phyloP scores from a whole-genome alignment of 805 yeast species.

The Wickerhamomyces rabaulensis region DNA sequence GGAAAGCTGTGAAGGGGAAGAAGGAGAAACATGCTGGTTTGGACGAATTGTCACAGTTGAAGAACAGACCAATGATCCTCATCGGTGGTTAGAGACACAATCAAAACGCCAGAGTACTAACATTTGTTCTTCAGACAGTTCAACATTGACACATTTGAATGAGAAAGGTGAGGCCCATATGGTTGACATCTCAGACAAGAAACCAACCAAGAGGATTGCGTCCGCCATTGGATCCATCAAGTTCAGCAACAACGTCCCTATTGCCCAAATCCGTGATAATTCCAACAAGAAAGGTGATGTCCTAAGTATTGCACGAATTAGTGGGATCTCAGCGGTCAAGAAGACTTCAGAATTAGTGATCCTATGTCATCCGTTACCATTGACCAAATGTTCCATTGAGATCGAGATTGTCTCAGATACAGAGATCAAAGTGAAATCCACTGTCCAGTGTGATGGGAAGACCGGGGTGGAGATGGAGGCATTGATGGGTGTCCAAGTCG shows the following conservation, averaged over 20 bases:
- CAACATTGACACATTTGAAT: slow-evolving; percentile 33
- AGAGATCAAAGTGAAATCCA: slow-evolving; percentile 28
- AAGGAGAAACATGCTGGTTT: slow-evolving; percentile 49
- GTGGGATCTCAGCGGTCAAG: slow-evolving; percentile 50
- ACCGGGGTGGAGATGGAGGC: slow-evolving; percentile 62
- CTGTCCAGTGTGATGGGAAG: slow-evolving; percentile 42
- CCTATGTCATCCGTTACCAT: slow-evolving; percentile 42
- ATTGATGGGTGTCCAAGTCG: slow-evolving; percentile 37
- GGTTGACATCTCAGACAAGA: slow-evolving; percentile 43
- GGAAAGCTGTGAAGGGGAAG: slow-evolving; percentile 40
- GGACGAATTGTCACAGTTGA: slow-evolving; percentile 38
- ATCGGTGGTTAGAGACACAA: slow-evolving; percentile 47
- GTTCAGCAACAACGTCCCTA: slow-evolving; percentile 31
- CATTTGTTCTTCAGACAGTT: not conserved
- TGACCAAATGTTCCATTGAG: slow-evolving; percentile 36
- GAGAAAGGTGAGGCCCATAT: slow-evolving; percentile 38
- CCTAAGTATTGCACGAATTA: slow-evolving; percentile 39
- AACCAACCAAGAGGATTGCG: slow-evolving; percentile 36
- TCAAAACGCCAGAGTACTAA: too few species aligned
- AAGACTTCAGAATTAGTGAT: slow-evolving; percentile 42
- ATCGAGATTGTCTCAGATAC: slow-evolving; percentile 22
- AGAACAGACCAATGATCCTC: slow-evolving; percentile 51
- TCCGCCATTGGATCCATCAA: slow-evolving; percentile 37
- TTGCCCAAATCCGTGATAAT: slow-evolving; percentile 29
- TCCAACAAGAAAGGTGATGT: slow-evolving; percentile 49